Evolutionary conservation across 257 asterid genomes (phyloP), one percentile per base, ranked within the genome.

Genomic region (Voacanga thouarsii): DNA sequence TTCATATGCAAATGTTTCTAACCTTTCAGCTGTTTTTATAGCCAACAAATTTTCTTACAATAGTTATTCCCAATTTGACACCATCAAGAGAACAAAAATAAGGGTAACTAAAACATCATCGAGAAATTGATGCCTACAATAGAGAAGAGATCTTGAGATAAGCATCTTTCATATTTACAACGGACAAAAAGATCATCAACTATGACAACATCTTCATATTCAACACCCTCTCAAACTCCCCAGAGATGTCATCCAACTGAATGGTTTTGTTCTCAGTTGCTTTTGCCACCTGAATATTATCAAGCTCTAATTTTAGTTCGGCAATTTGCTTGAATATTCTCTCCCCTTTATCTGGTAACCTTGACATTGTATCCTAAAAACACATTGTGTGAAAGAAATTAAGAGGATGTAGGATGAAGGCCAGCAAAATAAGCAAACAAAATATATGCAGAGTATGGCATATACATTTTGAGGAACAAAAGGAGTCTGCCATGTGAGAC

Each of bases 291-390:
- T 76, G 82, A 78, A 87, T n/a, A 72, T 75, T 81, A 19, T 87
- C 78, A 53, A 93, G 94, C 83, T 88, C 89, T 82, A 59, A 80
- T 5, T 76, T 71, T 84, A 90, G 83, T 33, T 88, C 81, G 81
- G 84, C 83, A 81, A 95, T 88, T 75, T 89, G 94, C 77, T 77
- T 88, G 33, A 82, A 80, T 82, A 95, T 70, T 70, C 82, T 95
- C 84, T 85, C 89, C 72, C 99, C 99, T 61, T 84, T 90, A 81
- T 94, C 99, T 26, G 98, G 92, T 56, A 94, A 82, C 60, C 77
- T 86, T 33, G 92, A 87, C 21, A 92, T 77, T 45, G 85, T 82
- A 12, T 45, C 91, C 99, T 94, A 85, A 53, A 74, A 60, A 30
- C 72, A 39, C 30, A 75, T 44, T 24, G 61, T 30, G 53, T 30